A percentile compares a stretch with the other conserved stretches of the same genome.
Evolutionary conservation across 1,139 yeast species (phyloP).

Genomic region (Pichia kudriavzevii): DNA sequence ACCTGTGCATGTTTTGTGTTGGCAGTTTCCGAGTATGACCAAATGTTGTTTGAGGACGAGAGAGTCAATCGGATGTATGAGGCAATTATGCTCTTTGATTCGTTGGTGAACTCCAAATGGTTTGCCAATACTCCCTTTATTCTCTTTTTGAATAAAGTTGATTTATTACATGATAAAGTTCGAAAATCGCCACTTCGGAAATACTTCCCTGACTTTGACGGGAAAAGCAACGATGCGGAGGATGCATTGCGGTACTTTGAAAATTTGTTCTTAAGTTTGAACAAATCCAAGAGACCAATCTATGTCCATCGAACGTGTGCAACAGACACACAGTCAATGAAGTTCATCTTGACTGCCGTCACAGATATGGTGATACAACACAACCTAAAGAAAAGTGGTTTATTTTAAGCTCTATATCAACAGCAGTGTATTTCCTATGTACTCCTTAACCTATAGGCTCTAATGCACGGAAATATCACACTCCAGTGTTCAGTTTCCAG

Average conservation of each 20-base stretch:
- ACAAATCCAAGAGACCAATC: slow-evolving; percentile 63
- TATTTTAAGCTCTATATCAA: slow-evolving; percentile 36
- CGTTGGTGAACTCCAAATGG: slow-evolving; percentile 82
- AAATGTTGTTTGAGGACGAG: slow-evolving; percentile 83
- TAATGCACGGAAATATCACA: too few relatives aligned
- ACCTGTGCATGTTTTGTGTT: slow-evolving; percentile 87
- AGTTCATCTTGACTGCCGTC: slow-evolving; percentile 83
- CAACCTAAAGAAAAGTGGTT: slow-evolving; percentile 75
- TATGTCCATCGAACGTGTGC: slow-evolving; percentile 95
- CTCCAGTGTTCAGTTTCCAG: too few relatives aligned
- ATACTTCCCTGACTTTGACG: slow-evolving; percentile 68
- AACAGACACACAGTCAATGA: slow-evolving; percentile 83
- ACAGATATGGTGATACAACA: slow-evolving; percentile 86
- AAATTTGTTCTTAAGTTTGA: slow-evolving; percentile 50
- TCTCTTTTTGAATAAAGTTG: slow-evolving; percentile 81
- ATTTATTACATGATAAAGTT: slow-evolving; percentile 68
- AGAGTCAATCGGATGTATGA: slow-evolving; percentile 88
- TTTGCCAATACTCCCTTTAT: slow-evolving; percentile 82
- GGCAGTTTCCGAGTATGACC: slow-evolving; percentile 90
- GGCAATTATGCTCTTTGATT: slow-evolving; percentile 74
- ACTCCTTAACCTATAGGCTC: background rate
- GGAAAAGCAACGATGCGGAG: slow-evolving; percentile 54
- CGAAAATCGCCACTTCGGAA: slow-evolving; percentile 52
- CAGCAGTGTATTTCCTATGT: background rate
- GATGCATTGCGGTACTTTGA: slow-evolving; percentile 65